phyloP scores from a whole-genome alignment of 345 rosid species.

The Hibiscus mutabilis region DNA sequence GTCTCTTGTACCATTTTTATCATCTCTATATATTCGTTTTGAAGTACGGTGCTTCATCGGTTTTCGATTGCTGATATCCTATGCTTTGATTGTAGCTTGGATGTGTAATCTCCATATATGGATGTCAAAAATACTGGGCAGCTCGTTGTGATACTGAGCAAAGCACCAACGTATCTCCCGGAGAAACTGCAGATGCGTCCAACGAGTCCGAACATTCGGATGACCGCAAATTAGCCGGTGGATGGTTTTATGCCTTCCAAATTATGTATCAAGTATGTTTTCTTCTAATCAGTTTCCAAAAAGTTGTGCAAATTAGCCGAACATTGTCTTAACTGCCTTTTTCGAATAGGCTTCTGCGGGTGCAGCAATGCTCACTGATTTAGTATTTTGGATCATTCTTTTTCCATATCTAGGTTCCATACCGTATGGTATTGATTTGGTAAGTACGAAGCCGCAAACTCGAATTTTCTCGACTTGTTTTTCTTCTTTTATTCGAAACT shows the following conservation, averaged over 20 bases:
- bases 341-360: conserved; percentile 61
- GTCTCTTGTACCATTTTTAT: conserved; percentile 16
- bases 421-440: conserved; percentile 47
- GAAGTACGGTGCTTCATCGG: background rate
- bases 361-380: conserved; percentile 79
- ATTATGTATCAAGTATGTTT: conserved; percentile 58
- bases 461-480: background rate
- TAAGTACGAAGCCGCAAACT: conserved; percentile 34
- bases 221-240: conserved; percentile 33
- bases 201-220: conserved; percentile 28
- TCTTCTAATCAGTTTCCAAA: background rate
- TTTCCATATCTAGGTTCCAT: conserved; percentile 51
- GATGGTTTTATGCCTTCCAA: conserved; percentile 52
- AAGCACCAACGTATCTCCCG: conserved; percentile 44
- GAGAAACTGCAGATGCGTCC: conserved; percentile 22
- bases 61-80: conserved; percentile 12
- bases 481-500: conserved; percentile 5
- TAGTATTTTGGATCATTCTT: conserved; percentile 80
- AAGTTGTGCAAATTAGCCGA: background rate
- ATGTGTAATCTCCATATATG: conserved; percentile 53
- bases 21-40: conserved; percentile 5
- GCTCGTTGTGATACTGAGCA: conserved; percentile 35
- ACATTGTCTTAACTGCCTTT: background rate
- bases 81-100: conserved; percentile 48
- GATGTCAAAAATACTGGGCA: conserved; percentile 32